Evolutionary conservation across 495 filamentous ascomycete species (phyloP), one percentile per base, ranked within the genome.

Genomic region (Aspergillus baeticus): DNA sequence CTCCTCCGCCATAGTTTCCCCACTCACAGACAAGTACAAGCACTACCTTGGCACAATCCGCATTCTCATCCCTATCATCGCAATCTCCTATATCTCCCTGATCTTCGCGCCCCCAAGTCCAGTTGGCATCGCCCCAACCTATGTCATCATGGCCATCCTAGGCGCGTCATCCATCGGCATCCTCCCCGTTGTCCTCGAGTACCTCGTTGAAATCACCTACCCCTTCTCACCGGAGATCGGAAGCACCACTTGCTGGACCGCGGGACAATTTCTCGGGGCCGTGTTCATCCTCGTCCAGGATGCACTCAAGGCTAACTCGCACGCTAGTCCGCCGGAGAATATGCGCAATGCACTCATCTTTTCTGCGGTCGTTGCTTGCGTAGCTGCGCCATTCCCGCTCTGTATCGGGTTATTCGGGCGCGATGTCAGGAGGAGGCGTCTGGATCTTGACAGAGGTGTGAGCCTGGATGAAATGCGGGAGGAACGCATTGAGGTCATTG

Each of bases 211-310:
- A 68, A 77, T 95, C 59, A 91, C 91, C 15, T 87, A 91, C 58
- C 93, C 93, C 0, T 84, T 92, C 21, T 86, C 84, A n/a, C 91
- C 94, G 1, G 93, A 94, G 76, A 82, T 96, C 46, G 87, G 90
- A 6, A 87, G 81, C 49, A 89, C 88, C 43, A 77, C 95, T 26
- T 86, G 87, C 63, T 98, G 93, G 94, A 81, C 81, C 10, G 88
- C 87, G 14, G 92, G 92, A 0, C 75, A 78, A 62, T 53, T 79
- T 8, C 66, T 92, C 0, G 94, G 94, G 1, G 92, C 81, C 0
- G 66, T 94, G 10, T 96, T 96, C 65, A 87, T 97, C 63, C 64
- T 98, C 17, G 71, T 90, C 35, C 87, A 88, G 70, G 88, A 90
- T 64, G 90, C 87, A 39, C 73, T 98, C 62, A 90, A 88, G 70